Evolutionary conservation across 306 rosid species (phyloP).

Genomic region (Prunus dulcis): DNA sequence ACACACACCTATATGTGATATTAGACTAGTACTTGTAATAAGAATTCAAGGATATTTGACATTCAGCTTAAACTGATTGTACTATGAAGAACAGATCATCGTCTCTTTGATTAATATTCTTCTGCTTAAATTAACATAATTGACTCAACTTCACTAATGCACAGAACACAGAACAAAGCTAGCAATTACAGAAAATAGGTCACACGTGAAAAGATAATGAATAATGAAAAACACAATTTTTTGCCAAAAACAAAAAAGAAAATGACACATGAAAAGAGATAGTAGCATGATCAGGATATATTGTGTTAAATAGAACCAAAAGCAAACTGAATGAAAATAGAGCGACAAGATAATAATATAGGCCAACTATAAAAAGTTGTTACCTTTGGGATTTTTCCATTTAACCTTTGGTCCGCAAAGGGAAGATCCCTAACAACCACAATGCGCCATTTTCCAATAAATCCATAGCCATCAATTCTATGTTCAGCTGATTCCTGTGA

Average conservation of each 20-base stretch:
- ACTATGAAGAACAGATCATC: background rate
- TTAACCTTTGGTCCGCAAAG: conserved; percentile 84
- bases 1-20: conserved; percentile 3
- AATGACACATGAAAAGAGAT: background rate
- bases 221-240: background rate
- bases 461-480: conserved; percentile 57
- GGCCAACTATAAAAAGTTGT: conserved; percentile 2
- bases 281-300: background rate
- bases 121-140: background rate
- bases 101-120: background rate
- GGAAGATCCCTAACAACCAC: conserved; percentile 87
- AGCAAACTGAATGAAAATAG: conserved; percentile 4
- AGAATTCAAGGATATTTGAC: background rate
- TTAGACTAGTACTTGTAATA: background rate
- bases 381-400: conserved; percentile 98
- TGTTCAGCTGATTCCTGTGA: conserved; percentile 60
- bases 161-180: background rate
- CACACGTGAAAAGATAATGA: too few species aligned
- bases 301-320: background rate
- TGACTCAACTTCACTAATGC: background rate
- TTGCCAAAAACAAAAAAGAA: background rate
- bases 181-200: background rate
- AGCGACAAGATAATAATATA: background rate
- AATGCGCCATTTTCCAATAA: conserved; percentile 85
- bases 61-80: background rate